Evolutionary conservation across 2,329 filamentous ascomycete species (phyloP).

Genomic region (Ceratocystis papillata): DNA sequence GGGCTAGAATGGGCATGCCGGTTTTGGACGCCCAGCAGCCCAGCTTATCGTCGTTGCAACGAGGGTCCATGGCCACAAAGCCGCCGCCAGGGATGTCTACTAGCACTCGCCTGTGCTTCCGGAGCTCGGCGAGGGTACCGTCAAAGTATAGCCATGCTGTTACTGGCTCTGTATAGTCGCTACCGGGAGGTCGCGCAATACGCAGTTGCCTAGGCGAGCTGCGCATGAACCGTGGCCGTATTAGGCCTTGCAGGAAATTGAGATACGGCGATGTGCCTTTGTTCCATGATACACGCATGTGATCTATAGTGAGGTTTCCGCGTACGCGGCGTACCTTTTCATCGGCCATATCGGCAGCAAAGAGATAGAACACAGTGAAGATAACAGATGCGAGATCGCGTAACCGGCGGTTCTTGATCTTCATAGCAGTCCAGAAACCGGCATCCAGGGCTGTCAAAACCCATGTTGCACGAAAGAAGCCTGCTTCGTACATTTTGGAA

Average conservation of each 20-base stretch:
- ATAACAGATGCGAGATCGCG: constrained; percentile 71
- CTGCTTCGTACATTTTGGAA: constrained; percentile 81
- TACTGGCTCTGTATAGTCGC: constrained; percentile 73
- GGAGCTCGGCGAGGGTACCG: constrained; percentile 66
- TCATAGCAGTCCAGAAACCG: constrained; percentile 98
- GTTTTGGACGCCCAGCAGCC: constrained; percentile 85
- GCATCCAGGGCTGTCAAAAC: constrained; percentile 88
- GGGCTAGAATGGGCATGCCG: constrained; percentile 74
- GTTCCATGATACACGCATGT: constrained; percentile 88
- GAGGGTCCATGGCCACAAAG: constrained; percentile 93
- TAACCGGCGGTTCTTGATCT: constrained; percentile 65
- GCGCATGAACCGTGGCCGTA: constrained; percentile 67
- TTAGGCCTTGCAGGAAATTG: constrained; percentile 55
- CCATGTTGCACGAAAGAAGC: constrained; percentile 96
- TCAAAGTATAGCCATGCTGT: constrained; percentile 91
- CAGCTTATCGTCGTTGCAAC: constrained; percentile 87
- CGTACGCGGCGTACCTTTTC: constrained; percentile 92
- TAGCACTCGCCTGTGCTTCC: constrained; percentile 65
- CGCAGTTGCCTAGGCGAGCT: constrained; percentile 74
- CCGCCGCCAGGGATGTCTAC: constrained; percentile 89
- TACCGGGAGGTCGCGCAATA: constrained; percentile 68
- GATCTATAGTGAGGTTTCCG: constrained; percentile 76
- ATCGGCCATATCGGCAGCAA: constrained; percentile 87
- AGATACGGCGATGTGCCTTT: constrained; percentile 86
- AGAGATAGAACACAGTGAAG: constrained; percentile 82